Evolutionary conservation across 2,329 filamentous ascomycete species (phyloP).

Genomic region (Colletotrichum spinosum): DNA sequence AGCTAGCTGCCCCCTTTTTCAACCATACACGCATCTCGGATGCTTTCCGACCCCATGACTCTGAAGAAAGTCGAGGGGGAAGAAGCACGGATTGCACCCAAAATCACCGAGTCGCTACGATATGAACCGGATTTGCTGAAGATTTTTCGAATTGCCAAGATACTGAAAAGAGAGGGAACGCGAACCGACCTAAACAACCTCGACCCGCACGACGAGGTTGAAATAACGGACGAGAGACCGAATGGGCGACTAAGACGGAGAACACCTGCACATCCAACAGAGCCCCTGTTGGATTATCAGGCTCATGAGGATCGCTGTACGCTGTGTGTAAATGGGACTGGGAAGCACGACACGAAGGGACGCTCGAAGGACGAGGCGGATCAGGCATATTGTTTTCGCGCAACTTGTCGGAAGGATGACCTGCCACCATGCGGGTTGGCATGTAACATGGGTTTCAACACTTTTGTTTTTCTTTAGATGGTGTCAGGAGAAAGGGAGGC

Average conservation of each 20-base stretch:
- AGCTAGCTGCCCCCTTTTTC: slow-evolving; percentile 38
- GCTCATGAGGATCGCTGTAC: slow-evolving; percentile 23
- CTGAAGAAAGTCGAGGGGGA: slow-evolving; percentile 14
- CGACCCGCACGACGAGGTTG: not conserved
- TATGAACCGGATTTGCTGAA: slow-evolving; percentile 36
- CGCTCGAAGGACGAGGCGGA: not conserved
- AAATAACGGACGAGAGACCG: slow-evolving; percentile 13
- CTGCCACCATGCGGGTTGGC: slow-evolving; percentile 1
- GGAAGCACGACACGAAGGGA: slow-evolving; percentile 13
- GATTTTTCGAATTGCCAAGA: slow-evolving; percentile 35
- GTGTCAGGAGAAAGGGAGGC: slow-evolving; percentile 35
- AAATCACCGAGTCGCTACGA: slow-evolving; percentile 19
- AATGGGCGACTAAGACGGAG: slow-evolving; percentile 6
- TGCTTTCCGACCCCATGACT: slow-evolving; percentile 13
- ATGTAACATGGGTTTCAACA: slow-evolving; percentile 1
- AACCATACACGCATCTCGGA: slow-evolving; percentile 36
- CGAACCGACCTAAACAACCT: slow-evolving; percentile 9
- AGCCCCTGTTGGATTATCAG: slow-evolving; percentile 16
- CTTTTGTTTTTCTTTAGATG: slow-evolving; percentile 20
- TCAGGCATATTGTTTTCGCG: not conserved
- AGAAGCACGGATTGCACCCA: slow-evolving; percentile 23
- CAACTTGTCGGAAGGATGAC: slow-evolving; percentile 5
- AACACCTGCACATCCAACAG: slow-evolving; percentile 5
- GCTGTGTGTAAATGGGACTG: slow-evolving; percentile 28
- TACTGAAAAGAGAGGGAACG: slow-evolving; percentile 35